Conservation (phyloP, 2,329 filamentous ascomycete genomes). For the Xylaria multiplex region DNA sequence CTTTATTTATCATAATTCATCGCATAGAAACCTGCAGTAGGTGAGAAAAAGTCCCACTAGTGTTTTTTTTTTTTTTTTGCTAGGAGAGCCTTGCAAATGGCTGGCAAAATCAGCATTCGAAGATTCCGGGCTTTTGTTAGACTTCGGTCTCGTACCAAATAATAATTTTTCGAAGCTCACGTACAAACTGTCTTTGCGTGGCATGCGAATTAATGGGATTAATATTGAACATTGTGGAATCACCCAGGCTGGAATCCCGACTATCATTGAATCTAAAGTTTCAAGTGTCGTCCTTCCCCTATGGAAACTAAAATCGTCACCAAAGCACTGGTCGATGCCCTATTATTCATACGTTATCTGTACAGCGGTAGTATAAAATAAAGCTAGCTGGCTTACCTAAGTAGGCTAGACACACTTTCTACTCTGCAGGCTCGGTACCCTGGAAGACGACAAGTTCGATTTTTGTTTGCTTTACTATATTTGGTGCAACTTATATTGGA, state of each 20-base stretch:
- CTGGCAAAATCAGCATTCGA: background rate
- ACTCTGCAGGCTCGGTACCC: background rate
- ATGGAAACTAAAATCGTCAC: constrained; percentile 4
- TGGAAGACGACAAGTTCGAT: background rate
- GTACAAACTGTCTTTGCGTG: background rate
- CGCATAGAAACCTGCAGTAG: background rate
- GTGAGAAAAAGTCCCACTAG: background rate
- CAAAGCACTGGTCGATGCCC: constrained; percentile 8
- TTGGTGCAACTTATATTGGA: constrained; percentile 10
- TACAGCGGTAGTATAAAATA: constrained; percentile 11
- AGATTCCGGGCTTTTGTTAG: background rate
- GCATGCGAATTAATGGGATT: background rate
- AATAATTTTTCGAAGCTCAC: background rate
- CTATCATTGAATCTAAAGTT: constrained; percentile 1
- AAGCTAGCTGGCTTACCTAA: background rate
- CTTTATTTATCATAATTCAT: background rate
- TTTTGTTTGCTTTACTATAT: constrained; percentile 28
- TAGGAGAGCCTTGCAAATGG: no score
- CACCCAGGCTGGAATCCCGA: background rate
- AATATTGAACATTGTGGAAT: background rate
- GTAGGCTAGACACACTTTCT: background rate
- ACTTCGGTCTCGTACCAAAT: background rate
- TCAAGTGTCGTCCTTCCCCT: background rate
- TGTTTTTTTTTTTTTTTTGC: no score
- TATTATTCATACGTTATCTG: background rate